phyloP scores from a whole-genome alignment of 805 yeast genomes.

The Schizosaccharomyces japonicus region DNA sequence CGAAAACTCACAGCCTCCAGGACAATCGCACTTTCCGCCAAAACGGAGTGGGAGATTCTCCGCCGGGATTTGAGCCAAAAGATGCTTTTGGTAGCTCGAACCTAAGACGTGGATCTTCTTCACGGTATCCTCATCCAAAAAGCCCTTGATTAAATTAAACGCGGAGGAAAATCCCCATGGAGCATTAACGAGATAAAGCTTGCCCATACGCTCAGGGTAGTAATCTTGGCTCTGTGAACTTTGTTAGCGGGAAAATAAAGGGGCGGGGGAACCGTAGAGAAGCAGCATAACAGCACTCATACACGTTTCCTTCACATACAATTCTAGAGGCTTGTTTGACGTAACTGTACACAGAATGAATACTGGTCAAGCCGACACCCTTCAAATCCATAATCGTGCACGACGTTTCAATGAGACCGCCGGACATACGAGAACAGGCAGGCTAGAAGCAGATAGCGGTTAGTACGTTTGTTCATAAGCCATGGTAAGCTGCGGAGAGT shows the following conservation, averaged over 20 bases:
- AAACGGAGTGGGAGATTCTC: slow-evolving; percentile 79
- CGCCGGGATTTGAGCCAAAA: slow-evolving; percentile 75
- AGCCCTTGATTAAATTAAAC: slow-evolving; percentile 72
- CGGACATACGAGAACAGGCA: slow-evolving; percentile 71
- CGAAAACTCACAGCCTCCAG: slow-evolving; percentile 58
- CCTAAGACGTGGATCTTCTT: slow-evolving; percentile 80
- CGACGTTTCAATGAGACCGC: slow-evolving; percentile 69
- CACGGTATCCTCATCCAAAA: slow-evolving; percentile 92
- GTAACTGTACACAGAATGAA: slow-evolving; percentile 63
- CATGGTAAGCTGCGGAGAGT: neutral
- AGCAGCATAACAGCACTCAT: neutral
- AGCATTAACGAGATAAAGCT: slow-evolving; percentile 74
- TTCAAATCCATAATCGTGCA: slow-evolving; percentile 89
- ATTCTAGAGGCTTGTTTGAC: slow-evolving; percentile 81
- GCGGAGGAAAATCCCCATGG: slow-evolving; percentile 95
- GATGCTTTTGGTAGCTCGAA: slow-evolving; percentile 50
- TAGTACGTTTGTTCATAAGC: neutral
- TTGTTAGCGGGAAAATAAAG: no score
- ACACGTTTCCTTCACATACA: slow-evolving; percentile 15
- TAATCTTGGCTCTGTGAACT: slow-evolving; percentile 45
- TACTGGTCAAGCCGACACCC: slow-evolving; percentile 69
- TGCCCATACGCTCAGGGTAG: slow-evolving; percentile 92
- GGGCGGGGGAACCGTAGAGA: no score
- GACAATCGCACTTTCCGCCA: slow-evolving; percentile 58
- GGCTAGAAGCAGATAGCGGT: no score